Conservation (phyloP, 2,329 filamentous ascomycete genomes). For the Fusarium mexicanum region DNA sequence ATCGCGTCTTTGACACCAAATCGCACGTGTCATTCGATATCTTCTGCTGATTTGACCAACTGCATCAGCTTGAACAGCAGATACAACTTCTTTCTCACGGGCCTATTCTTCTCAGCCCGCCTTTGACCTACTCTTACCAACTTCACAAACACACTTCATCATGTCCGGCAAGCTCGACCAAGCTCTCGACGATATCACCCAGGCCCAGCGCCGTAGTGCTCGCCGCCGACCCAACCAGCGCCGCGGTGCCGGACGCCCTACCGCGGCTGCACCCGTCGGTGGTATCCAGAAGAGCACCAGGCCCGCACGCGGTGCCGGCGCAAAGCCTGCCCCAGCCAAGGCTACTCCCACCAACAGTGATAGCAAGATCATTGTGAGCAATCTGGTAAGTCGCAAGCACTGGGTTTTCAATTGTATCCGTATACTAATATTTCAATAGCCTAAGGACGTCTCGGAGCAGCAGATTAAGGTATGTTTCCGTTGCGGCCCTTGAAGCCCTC, state of each 20-base stretch:
- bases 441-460: slow-evolving; percentile 93
- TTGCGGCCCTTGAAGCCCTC: slow-evolving; percentile 73
- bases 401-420: neutral
- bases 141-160: slow-evolving; percentile 49
- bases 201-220: slow-evolving; percentile 72
- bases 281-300: slow-evolving; percentile 84
- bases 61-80: slow-evolving; percentile 37
- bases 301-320: slow-evolving; percentile 65
- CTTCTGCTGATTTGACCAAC: slow-evolving; percentile 39
- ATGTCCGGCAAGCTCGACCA: slow-evolving; percentile 98
- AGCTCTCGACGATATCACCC: slow-evolving; percentile 97
- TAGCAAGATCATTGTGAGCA: slow-evolving; percentile 98
- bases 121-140: slow-evolving; percentile 24
- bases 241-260: slow-evolving; percentile 60
- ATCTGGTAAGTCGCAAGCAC: slow-evolving; percentile 75
- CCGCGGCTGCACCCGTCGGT: slow-evolving; percentile 77
- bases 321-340: slow-evolving; percentile 72
- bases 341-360: slow-evolving; percentile 71
- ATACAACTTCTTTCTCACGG: slow-evolving; percentile 18
- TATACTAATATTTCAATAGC: slow-evolving; percentile 70
- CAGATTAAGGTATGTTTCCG: slow-evolving; percentile 99
- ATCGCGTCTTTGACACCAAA: slow-evolving; percentile 24
- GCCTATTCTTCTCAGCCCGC: slow-evolving; percentile 4
- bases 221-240: slow-evolving; percentile 62
- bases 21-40: slow-evolving; percentile 28